These are phyloP conservation scores for Peribolospora kevripleyi DNA, from an alignment of 768 basidiomycete genomes.

Conservation along the genomic window DNA sequence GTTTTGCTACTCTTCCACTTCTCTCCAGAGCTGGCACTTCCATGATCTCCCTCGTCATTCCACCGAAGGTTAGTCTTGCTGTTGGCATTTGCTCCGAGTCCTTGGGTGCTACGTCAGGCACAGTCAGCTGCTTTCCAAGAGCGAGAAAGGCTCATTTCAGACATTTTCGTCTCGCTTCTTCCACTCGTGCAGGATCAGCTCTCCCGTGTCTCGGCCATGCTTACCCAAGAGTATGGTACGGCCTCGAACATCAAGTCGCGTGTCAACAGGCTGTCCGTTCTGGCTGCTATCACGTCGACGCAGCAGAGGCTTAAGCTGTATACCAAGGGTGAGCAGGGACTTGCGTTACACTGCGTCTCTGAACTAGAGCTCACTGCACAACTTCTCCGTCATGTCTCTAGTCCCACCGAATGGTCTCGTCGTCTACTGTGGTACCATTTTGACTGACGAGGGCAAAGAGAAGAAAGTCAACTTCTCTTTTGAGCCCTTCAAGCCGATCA, in stretches of 20 bases:
- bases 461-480: constrained; percentile 83
- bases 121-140: not conserved
- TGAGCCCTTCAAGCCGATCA: constrained; percentile 96
- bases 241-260: constrained; percentile 99
- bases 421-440: constrained; percentile 88
- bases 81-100: not conserved
- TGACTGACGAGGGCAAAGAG: constrained; percentile 93
- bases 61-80: constrained; percentile 44
- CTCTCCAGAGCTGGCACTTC: constrained; percentile 62
- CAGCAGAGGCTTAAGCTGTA: constrained; percentile 94
- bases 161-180: not conserved
- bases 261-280: constrained; percentile 86
- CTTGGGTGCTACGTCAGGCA: not conserved
- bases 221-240: constrained; percentile 92
- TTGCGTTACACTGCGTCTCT: not conserved
- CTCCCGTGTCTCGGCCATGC: constrained; percentile 77
- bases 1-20: constrained; percentile 2
- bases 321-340: constrained; percentile 29
- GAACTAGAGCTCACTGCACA: not conserved
- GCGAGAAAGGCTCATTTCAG: not conserved
- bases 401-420: constrained; percentile 88
- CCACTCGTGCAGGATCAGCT: constrained; percentile 37
- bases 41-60: constrained; percentile 95
- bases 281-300: constrained; percentile 93
- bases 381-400: not conserved